Evolutionary conservation across 352 stramenopile genomes (phyloP), one percentile per base, ranked within the genome.

Genomic region (Phytophthora litchii): DNA sequence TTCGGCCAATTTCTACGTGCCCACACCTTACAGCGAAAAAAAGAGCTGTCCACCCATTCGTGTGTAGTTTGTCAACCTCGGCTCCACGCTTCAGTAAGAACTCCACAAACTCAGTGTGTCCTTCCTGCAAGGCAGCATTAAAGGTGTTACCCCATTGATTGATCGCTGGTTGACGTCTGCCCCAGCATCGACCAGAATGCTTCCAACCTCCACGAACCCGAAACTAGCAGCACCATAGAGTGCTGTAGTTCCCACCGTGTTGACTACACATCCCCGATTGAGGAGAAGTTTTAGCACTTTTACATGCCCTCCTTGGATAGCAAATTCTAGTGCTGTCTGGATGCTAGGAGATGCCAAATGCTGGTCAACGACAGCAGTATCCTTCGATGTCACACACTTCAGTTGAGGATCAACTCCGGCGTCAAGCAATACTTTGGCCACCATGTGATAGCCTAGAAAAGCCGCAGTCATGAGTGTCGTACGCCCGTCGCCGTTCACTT

Each of bases 381-480:
- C 29, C 10, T 11, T 35, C 6, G 23, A 34, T 7, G 7, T 16
- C 13, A 34, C 10, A 34, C 10, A 13, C 27, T 32, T 23, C 23
- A 21, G 12, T 2, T 32, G 12, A 34, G 13, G 4, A 37, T 48
- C 42, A 48, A 11, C 21, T n/a, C 42, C 23, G 3, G 21, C 16
- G 16, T 48, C 42, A 20, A 48, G 42, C n/a, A 48, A 36, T 19
- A 48, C 32, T 32, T 48, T 13, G 14, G 42, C 42, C 23, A 48
- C 12, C 3, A 36, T 27, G 42, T 13, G 4, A 13, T 48, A 36
- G 6, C 42, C 42, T 4, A 19, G 13, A 13, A 3, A 5, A 36
- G 42, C n/a, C n/a, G 42, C 42, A 21, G 36, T 48, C 23, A 23
- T 48, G 0, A 48, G 42, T 13, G 42, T 13, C 14, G 42, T 36